Evolutionary conservation across 495 filamentous ascomycete genomes (phyloP).

Genomic region (Daldinia loculata): DNA sequence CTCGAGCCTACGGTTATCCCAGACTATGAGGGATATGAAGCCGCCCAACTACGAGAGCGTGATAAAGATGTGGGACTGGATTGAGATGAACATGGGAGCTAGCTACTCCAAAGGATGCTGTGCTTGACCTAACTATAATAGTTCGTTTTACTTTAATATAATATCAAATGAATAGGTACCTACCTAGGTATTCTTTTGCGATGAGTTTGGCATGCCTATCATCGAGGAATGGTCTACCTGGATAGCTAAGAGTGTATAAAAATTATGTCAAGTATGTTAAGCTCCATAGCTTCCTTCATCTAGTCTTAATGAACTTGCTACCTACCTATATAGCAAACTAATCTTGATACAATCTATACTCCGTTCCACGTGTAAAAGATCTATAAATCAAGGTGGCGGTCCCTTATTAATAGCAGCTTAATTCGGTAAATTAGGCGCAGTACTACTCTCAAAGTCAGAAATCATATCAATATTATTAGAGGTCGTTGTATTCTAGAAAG

Average conservation of each 20-base stretch:
- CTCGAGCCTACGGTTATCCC: constrained; percentile 45
- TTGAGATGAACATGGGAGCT: constrained; percentile 33
- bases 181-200: too few relatives aligned
- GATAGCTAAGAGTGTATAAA: too few relatives aligned
- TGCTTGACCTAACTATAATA: neutral
- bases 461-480: neutral
- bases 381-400: neutral
- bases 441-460: too few relatives aligned
- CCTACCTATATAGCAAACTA: too few relatives aligned
- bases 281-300: too few relatives aligned
- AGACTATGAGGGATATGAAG: constrained; percentile 46
- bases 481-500: constrained; percentile 8
- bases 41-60: constrained; percentile 53
- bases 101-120: neutral
- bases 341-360: too few relatives aligned
- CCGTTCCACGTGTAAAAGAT: neutral
- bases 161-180: neutral
- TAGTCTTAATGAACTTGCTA: too few relatives aligned
- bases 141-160: neutral
- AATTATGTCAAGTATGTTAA: too few relatives aligned
- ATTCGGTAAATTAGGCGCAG: neutral
- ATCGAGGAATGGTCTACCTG: too few relatives aligned
- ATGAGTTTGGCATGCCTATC: too few relatives aligned
- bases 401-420: neutral
- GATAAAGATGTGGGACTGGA: constrained; percentile 58